Conservation (phyloP, 371 early-diverging fungal species). For the Mucor indicus region DNA sequence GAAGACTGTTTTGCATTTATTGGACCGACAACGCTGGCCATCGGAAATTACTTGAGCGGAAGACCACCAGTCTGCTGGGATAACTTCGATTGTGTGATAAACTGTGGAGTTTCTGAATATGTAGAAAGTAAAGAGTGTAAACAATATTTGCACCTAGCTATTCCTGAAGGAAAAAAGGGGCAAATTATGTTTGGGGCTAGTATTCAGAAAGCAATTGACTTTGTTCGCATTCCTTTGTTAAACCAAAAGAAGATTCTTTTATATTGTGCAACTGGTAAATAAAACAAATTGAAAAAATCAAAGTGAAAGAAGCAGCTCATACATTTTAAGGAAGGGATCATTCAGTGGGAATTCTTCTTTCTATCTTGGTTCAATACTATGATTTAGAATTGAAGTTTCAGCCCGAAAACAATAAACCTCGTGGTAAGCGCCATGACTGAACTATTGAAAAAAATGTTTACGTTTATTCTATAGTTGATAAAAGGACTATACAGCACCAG, state of each 20-base stretch:
- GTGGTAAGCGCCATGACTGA: slow-evolving; percentile 7
- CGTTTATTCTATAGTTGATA: slow-evolving; percentile 47
- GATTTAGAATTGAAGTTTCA: slow-evolving; percentile 39
- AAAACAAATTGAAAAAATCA: neutral
- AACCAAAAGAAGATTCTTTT: slow-evolving; percentile 40
- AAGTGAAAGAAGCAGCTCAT: neutral
- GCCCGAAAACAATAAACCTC: slow-evolving; percentile 3
- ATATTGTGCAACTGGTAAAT: slow-evolving; percentile 50
- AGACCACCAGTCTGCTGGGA: slow-evolving; percentile 56
- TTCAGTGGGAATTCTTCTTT: slow-evolving; percentile 76
- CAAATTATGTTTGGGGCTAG: slow-evolving; percentile 51
- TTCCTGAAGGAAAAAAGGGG: slow-evolving; percentile 75
- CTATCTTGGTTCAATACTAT: slow-evolving; percentile 57
- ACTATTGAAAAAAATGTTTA: neutral
- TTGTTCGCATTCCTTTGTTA: slow-evolving; percentile 33
- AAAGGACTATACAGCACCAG: slow-evolving; percentile 61
- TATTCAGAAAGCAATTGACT: slow-evolving; percentile 56
- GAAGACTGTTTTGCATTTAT: slow-evolving; percentile 46
- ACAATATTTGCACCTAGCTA: slow-evolving; percentile 58
- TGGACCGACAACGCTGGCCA: slow-evolving; percentile 54
- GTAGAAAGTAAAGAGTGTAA: slow-evolving; percentile 3
- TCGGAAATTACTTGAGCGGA: slow-evolving; percentile 51
- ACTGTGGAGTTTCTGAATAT: slow-evolving; percentile 54
- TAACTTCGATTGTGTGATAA: slow-evolving; percentile 61
- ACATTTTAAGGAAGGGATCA: slow-evolving; percentile 54